phyloP scores from a whole-genome alignment of 768 basidiomycete genomes.

The Sarcodon sp. region DNA sequence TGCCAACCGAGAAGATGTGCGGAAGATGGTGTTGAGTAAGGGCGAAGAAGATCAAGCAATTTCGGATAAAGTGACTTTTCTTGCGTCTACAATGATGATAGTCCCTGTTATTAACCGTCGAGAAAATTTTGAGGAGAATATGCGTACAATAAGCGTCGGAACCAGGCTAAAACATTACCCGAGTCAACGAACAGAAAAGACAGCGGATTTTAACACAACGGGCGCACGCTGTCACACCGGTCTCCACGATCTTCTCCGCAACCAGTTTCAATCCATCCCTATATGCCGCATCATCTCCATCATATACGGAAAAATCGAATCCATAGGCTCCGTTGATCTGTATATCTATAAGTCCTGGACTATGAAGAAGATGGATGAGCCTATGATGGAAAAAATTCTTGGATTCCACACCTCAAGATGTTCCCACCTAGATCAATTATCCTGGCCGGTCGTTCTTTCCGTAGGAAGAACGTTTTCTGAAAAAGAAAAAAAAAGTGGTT shows the following conservation, averaged over 20 bases:
- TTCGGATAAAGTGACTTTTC: slow-evolving; percentile 64
- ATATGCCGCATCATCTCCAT: slow-evolving; percentile 58
- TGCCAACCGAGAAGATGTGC: slow-evolving; percentile 84
- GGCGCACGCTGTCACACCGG: slow-evolving; percentile 81
- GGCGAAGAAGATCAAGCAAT: slow-evolving; percentile 52
- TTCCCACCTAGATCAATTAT: slow-evolving; percentile 63
- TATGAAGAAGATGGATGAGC: slow-evolving; percentile 15
- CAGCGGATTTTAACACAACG: slow-evolving; percentile 3
- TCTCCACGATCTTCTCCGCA: slow-evolving; percentile 70
- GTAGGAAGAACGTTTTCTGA: slow-evolving; percentile 56
- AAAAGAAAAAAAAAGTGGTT: background rate
- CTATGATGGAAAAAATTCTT: background rate
- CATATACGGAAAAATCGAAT: slow-evolving; percentile 79
- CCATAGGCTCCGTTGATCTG: slow-evolving; percentile 88
- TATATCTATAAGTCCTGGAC: slow-evolving; percentile 78
- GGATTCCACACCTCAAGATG: slow-evolving; percentile 47
- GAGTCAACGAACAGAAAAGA: slow-evolving; percentile 2
- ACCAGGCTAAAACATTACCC: slow-evolving; percentile 4
- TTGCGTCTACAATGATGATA: slow-evolving; percentile 46
- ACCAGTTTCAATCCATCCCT: slow-evolving; percentile 52
- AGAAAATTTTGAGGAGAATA: background rate
- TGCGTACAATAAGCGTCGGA: slow-evolving; percentile 9
- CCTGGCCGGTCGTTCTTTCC: slow-evolving; percentile 45
- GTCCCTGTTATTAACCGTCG: background rate
- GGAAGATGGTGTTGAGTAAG: slow-evolving; percentile 47